phyloP scores from a whole-genome alignment of 257 asterid species.

The Penstemon davidsonii region DNA sequence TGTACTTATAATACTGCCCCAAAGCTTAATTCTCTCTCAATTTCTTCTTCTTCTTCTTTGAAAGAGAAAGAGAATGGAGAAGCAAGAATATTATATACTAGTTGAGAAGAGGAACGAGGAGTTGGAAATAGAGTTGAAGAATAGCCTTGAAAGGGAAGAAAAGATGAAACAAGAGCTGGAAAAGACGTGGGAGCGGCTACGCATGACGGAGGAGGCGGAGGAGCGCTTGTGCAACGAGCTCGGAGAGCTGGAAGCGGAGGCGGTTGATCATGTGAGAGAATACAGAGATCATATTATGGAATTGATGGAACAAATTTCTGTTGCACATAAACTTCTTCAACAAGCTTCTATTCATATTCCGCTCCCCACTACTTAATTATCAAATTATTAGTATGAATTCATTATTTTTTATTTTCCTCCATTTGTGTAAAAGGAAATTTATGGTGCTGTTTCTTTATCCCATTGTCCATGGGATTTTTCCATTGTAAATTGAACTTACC shows the following conservation, averaged over 20 bases:
- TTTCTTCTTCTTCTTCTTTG: no score
- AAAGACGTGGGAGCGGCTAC: conserved; percentile 43
- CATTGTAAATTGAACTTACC: no score
- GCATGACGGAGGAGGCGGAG: conserved; percentile 88
- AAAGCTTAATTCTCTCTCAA: background rate
- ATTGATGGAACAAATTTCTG: conserved; percentile 56
- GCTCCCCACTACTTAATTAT: conserved; percentile 4
- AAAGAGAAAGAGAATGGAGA: conserved; percentile 34
- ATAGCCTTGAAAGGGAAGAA: conserved; percentile 62
- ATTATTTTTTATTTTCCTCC: background rate
- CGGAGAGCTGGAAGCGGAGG: conserved; percentile 66
- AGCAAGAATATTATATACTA: conserved; percentile 5
- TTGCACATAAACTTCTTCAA: conserved; percentile 46
- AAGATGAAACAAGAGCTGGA: conserved; percentile 45
- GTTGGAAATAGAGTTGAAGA: conserved; percentile 57
- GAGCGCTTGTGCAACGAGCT: conserved; percentile 76
- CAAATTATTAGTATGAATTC: no score
- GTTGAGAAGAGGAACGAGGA: conserved; percentile 61
- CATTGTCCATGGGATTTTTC: no score
- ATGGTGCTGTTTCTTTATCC: no score
- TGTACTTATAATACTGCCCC: background rate
- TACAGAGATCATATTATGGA: conserved; percentile 38
- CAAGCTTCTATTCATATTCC: conserved; percentile 27
- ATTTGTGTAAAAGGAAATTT: no score
- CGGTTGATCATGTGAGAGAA: conserved; percentile 26